Conservation (phyloP, 75 land plant genomes). For the Pseudotsuga menziesii region DNA sequence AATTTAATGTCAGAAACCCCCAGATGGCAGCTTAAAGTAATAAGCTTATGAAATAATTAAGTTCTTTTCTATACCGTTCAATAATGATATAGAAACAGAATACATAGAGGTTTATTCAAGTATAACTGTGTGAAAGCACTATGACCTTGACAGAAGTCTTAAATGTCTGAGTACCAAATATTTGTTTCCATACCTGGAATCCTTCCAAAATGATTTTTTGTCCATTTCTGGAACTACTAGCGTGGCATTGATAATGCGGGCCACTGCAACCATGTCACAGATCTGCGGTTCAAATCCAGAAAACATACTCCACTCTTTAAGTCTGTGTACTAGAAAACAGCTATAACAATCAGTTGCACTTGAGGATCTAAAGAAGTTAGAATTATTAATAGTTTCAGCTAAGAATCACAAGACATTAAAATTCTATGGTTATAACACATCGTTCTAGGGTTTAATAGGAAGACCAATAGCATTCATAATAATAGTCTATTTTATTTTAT, state of each 20-base stretch:
- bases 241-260: slow-evolving; percentile 92
- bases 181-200: slow-evolving; percentile 56
- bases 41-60: background rate
- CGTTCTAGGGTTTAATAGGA: too few relatives aligned
- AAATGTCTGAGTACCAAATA: too few relatives aligned
- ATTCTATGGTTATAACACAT: too few relatives aligned
- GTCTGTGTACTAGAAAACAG: too few relatives aligned
- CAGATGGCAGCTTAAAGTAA: background rate
- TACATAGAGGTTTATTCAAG: background rate
- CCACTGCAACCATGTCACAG: slow-evolving; percentile 98
- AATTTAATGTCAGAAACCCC: background rate
- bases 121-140: background rate
- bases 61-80: background rate
- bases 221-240: slow-evolving; percentile 96
- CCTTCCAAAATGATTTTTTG: slow-evolving; percentile 93
- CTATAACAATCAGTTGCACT: too few relatives aligned
- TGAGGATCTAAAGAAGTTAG: too few relatives aligned
- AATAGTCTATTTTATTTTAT: too few relatives aligned
- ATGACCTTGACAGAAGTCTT: too few relatives aligned
- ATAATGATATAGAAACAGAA: background rate
- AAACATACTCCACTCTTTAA: background rate
- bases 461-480: too few relatives aligned
- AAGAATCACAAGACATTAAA: too few relatives aligned
- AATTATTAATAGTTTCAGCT: too few relatives aligned
- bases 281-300: slow-evolving; percentile 49